Evolutionary conservation across 441 rosid genomes (phyloP), one percentile per base, ranked within the genome.

Genomic region (Adansonia gregorii): DNA sequence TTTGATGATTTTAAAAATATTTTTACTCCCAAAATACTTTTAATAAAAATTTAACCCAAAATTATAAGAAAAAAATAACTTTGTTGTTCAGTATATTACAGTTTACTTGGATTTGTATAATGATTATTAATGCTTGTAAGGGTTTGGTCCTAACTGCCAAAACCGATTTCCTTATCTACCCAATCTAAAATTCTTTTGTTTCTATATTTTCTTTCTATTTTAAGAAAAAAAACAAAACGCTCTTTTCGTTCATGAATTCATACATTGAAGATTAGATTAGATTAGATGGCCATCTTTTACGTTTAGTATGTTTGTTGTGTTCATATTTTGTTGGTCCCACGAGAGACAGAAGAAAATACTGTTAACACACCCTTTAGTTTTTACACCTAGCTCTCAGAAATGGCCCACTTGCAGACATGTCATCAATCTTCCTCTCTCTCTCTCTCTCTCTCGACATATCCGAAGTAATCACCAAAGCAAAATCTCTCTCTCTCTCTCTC

Each of bases 391-490:
- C 27, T 56, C 22, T 35, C 39, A 35, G 39, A 19, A 19, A 56
- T 56, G 11, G 24, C 19, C 61, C 8, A 17, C 61, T 19, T 70
- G 67, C 69, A 27, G 67, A 78, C 82, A 78, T 59, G 77, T 68
- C 76, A 22, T 41, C 19, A 45, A 22, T 43, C 9, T 55, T 6
- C 2, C 27, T 41, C 4, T 14, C 9, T 66, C 3, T 61, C 8
- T 15, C 19, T 39, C 39, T 27, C 48, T 48, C 8, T 61, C 56
- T 58, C 79, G 9, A 68, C 77, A 71, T 64, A 66, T 73, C 65
- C 78, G 75, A 17, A 71, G 78, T 55, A 74, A 24, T 45, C 35
- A 9, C 65, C 67, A 61, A 24, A 11, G 11, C 22, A 1, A 49
- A 31, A 3, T n/a, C 73, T 63, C 56, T 52, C 17, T 41, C 67